Evolutionary conservation across 345 rosid genomes (phyloP), one percentile per base, ranked within the genome.

Genomic region (Lagerstroemia speciosa): DNA sequence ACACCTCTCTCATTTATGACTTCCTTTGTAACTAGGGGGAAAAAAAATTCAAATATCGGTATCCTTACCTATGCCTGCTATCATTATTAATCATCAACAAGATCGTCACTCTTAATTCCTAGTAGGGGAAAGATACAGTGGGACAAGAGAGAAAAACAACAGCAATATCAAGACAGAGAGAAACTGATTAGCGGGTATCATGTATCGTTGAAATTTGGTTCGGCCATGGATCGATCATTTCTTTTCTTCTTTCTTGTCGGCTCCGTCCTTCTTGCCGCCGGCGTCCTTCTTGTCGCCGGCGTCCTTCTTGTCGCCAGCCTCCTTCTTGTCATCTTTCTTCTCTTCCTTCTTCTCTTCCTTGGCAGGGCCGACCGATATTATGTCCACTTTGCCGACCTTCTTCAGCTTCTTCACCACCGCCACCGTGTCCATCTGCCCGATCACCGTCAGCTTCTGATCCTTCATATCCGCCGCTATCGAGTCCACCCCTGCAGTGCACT

Each of bases 371-470:
- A 91, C 94, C 5, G 94, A 87, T 41, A 89, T 34, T 34, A 91
- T 76, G 77, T 93, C 98, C 60, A 93, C 97, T 84, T 93, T 93
- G 24, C 91, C 98, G 8, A 93, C 94, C 70, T 89, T 93, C 87
- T 87, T 93, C 88, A 91, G 63, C 78, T 83, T 93, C 85, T 91
- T 93, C 64, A 77, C 90, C 70, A 91, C 87, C 17, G 93, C 94
- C 72, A 87, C 94, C 24, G 94, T 67, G 43, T 93, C 98, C 98
- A 91, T 93, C 71, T 31, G 27, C 70, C 98, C 98, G 58, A 84
- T 78, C 81, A 93, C 94, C 5, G 93, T 93, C 73, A 93, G 75
- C 77, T 93, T 93, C 81, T 89, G 97, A 2, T 93, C 97, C 80
- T 91, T 93, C 65, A 80, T 73, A 79, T 93, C 97, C 34, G 91